phyloP scores from a whole-genome alignment of 2,329 filamentous ascomycete species.

The Hypomyces perniciosus region DNA sequence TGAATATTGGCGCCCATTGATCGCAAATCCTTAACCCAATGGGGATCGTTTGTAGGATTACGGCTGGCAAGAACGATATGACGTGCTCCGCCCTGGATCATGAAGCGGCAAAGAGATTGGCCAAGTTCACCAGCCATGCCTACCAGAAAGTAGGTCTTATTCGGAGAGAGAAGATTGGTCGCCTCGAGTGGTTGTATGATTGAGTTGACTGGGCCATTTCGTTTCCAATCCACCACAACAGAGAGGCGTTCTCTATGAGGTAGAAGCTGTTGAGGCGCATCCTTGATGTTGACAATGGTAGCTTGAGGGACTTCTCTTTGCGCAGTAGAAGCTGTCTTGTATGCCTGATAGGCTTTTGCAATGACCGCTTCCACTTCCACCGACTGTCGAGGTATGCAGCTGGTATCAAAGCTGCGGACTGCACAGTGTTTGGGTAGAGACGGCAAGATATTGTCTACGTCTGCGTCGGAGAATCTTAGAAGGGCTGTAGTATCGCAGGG shows the following conservation, averaged over 20 bases:
- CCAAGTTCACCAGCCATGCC: slow-evolving; percentile 1
- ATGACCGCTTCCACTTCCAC: too few species aligned
- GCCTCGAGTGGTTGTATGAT: not conserved
- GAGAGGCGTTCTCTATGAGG: not conserved
- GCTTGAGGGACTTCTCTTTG: not conserved
- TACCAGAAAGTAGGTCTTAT: slow-evolving; percentile 1
- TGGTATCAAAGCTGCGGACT: not conserved
- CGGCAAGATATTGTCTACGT: not conserved
- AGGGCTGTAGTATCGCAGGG: not conserved
- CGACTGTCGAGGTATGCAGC: not conserved
- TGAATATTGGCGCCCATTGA: not conserved
- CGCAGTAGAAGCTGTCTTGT: too few species aligned
- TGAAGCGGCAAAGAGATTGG: slow-evolving; percentile 1
- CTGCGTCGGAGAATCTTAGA: not conserved
- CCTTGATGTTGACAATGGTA: not conserved
- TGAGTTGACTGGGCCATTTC: not conserved
- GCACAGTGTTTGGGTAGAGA: not conserved
- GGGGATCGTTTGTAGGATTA: not conserved
- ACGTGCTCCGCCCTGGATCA: not conserved
- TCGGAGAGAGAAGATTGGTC: not conserved
- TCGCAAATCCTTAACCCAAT: not conserved
- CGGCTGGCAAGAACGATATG: slow-evolving; percentile 1
- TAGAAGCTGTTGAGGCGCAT: not conserved
- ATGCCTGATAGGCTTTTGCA: too few species aligned
- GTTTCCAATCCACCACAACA: not conserved